These are phyloP conservation scores for Penicillium angulare DNA, from an alignment of 495 filamentous ascomycete genomes.

Conservation along the genomic window DNA sequence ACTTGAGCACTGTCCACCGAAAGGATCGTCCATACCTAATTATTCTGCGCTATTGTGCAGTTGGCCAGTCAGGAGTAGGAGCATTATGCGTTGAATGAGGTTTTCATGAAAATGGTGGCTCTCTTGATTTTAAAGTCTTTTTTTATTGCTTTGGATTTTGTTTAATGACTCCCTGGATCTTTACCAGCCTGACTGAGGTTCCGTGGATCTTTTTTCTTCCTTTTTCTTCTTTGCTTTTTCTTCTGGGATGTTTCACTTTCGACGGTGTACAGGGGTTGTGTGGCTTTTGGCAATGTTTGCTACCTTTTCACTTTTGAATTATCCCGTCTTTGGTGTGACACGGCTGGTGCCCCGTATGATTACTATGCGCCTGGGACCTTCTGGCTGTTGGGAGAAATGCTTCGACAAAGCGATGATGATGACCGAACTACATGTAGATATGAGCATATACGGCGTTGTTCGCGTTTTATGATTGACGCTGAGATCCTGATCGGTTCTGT, in stretches of 20 bases:
- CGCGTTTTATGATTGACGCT: constrained; percentile 23
- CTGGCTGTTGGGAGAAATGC: constrained; percentile 29
- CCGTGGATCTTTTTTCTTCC: constrained; percentile 10
- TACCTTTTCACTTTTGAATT: constrained; percentile 13
- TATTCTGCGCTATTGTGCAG: constrained; percentile 26
- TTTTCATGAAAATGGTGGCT: constrained; percentile 32
- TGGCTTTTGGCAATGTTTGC: constrained; percentile 20
- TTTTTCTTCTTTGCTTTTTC: constrained; percentile 12
- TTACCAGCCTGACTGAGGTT: constrained; percentile 6
- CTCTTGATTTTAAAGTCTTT: constrained; percentile 21
- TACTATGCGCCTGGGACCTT: constrained; percentile 24
- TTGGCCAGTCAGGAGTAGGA: constrained; percentile 28
- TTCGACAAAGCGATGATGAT: constrained; percentile 42
- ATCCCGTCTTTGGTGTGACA: constrained; percentile 3
- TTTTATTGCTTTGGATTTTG: constrained; percentile 21
- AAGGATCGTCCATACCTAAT: constrained; percentile 18
- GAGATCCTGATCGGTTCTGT: constrained; percentile 19
- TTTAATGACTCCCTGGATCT: constrained; percentile 22
- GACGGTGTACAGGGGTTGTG: constrained; percentile 34
- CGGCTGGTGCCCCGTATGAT: constrained; percentile 19
- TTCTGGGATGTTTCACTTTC: constrained; percentile 12
- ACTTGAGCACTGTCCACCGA: constrained; percentile 4
- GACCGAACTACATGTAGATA: constrained; percentile 47
- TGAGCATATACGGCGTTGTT: constrained; percentile 47
- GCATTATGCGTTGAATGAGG: constrained; percentile 22